Percentiles rank a stretch among this genome's conserved stretches.
These are phyloP conservation scores for Aureobasidium sp. DNA, from an alignment of 2,329 filamentous ascomycete genomes.

Conservation along the genomic window DNA sequence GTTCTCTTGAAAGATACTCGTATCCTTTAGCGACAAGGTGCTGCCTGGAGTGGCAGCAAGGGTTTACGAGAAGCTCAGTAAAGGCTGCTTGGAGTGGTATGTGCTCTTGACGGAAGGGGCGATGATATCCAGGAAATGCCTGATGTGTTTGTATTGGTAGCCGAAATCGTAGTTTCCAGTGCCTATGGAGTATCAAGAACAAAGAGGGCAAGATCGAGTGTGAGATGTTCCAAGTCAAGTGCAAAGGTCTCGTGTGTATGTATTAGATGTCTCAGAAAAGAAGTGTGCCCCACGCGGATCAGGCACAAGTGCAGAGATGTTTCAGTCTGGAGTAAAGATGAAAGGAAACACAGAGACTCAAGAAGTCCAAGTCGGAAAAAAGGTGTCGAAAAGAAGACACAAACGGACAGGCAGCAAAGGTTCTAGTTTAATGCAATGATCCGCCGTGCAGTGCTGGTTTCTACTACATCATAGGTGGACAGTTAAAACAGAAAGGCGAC, in stretches of 20 bases:
- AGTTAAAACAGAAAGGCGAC: not conserved
- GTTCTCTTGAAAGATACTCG: not conserved
- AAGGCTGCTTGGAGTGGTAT: not conserved
- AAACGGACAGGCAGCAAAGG: no score
- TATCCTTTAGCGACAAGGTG: not conserved
- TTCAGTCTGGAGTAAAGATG: not conserved
- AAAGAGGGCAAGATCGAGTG: not conserved
- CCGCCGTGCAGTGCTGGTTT: not conserved
- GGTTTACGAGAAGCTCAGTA: not conserved
- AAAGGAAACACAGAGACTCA: not conserved
- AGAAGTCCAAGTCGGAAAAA: not conserved
- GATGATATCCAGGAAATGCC: not conserved
- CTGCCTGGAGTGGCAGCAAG: not conserved
- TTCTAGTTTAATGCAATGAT: not conserved
- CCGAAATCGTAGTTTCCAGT: no score
- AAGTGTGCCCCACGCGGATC: constrained; percentile 2
- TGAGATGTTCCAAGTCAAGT: not conserved
- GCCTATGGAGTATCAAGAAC: not conserved
- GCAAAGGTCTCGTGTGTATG: constrained; percentile 6
- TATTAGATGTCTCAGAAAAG: not conserved
- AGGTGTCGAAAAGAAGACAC: not conserved
- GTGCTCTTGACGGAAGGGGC: not conserved
- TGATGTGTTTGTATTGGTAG: not conserved
- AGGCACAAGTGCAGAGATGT: not conserved
- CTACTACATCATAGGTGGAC: not conserved